phyloP scores from a whole-genome alignment of 1,139 yeast species.

The Nakaseomyces nivariensis region DNA sequence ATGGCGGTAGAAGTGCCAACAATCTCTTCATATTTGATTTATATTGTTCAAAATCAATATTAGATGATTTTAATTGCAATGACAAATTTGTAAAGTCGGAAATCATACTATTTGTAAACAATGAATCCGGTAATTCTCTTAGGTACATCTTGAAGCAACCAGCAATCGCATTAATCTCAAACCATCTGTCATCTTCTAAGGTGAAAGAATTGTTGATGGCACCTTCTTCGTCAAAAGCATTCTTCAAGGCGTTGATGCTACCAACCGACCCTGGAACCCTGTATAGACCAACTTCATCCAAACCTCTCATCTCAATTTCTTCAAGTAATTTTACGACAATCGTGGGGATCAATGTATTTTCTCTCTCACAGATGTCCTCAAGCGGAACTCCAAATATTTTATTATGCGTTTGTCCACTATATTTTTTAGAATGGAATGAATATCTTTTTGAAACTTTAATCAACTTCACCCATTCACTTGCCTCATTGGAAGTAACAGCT shows the following conservation, averaged over 20 bases:
- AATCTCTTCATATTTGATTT: constrained; percentile 29
- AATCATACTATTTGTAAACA: constrained; percentile 55
- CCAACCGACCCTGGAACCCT: constrained; percentile 86
- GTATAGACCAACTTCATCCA: constrained; percentile 86
- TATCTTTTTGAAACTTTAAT: constrained; percentile 35
- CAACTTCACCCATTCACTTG: constrained; percentile 63
- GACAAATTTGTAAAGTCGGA: constrained; percentile 38
- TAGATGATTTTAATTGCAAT: constrained; percentile 25
- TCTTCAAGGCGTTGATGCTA: constrained; percentile 60
- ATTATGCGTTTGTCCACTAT: constrained; percentile 31
- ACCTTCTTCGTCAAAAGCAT: constrained; percentile 65
- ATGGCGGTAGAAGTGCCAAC: constrained; percentile 45
- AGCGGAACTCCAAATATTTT: constrained; percentile 87
- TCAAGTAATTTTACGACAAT: constrained; percentile 55
- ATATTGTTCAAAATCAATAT: constrained; percentile 15
- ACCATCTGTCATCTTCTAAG: constrained; percentile 57
- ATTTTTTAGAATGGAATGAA: constrained; percentile 34
- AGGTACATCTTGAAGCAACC: constrained; percentile 80
- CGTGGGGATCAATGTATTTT: constrained; percentile 49
- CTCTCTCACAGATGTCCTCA: constrained; percentile 63
- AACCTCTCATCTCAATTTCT: constrained; percentile 73
- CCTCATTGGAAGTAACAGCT: constrained; percentile 51
- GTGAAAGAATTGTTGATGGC: constrained; percentile 39
- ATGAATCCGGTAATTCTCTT: constrained; percentile 83
- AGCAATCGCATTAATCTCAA: constrained; percentile 81